A percentile compares a stretch with the other conserved stretches of the same genome.
phyloP scores from a whole-genome alignment of 2,329 filamentous ascomycete species.

The Trichoderma sp. region DNA sequence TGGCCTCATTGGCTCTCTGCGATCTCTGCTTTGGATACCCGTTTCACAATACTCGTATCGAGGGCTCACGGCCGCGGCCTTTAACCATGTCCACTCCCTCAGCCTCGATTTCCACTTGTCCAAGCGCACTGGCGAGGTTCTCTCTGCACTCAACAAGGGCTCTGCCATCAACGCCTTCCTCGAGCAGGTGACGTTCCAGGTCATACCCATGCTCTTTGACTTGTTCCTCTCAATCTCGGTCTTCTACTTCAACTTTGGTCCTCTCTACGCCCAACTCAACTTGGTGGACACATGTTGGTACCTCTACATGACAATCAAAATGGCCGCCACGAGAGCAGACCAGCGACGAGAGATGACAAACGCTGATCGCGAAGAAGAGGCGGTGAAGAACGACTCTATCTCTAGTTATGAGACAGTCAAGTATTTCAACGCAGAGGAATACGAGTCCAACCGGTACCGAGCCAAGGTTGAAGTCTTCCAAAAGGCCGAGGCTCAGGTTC shows the following conservation, averaged over 20 bases:
- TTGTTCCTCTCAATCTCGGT: conserved; percentile 74
- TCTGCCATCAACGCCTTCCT: conserved; percentile 95
- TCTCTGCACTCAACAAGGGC: conserved; percentile 94
- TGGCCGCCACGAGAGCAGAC: conserved; percentile 89
- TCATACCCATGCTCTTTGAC: conserved; percentile 92
- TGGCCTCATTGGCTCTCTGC: conserved; percentile 76
- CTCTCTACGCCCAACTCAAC: conserved; percentile 86
- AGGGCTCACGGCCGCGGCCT: conserved; percentile 88
- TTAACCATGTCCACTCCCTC: conserved; percentile 93
- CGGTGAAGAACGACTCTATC: conserved; percentile 97
- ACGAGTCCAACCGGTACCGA: conserved; percentile 72
- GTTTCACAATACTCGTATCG: conserved; percentile 96
- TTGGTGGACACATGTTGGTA: conserved; percentile 92
- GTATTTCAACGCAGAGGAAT: conserved; percentile 81
- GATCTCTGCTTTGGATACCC: conserved; percentile 89
- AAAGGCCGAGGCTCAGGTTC: conserved; percentile 69
- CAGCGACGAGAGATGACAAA: conserved; percentile 93
- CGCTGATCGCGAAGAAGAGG: conserved; percentile 89
- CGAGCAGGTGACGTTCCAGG: conserved; percentile 93
- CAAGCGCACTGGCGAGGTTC: conserved; percentile 93
- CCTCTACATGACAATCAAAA: conserved; percentile 91
- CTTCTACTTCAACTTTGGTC: conserved; percentile 61
- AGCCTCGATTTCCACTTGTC: conserved; percentile 95
- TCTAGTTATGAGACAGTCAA: conserved; percentile 97
- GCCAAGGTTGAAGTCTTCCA: conserved; percentile 69